A percentile compares a stretch with the other conserved stretches of the same genome.
Conservation (phyloP, 1,284 basidiomycete genomes). For the Cryptococcus floricola region DNA sequence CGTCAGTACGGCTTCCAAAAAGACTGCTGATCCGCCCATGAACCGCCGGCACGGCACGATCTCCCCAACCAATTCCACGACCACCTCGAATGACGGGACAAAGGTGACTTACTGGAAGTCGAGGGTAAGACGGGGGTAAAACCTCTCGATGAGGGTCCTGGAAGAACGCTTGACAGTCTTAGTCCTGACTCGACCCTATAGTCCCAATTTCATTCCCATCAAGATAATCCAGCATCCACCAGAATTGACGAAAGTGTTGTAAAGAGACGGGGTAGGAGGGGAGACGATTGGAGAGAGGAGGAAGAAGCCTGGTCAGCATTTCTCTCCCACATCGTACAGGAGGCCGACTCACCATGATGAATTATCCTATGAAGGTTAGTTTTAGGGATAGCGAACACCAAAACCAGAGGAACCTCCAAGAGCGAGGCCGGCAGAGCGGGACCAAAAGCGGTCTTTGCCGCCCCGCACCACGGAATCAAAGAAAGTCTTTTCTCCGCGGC, state of each 20-base stretch:
- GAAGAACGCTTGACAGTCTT: slow-evolving; percentile 99
- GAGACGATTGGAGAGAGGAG: background rate
- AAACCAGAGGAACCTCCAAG: no score
- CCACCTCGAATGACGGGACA: background rate
- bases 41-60: background rate
- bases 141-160: slow-evolving; percentile 99
- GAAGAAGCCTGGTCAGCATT: background rate
- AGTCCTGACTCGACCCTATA: slow-evolving; percentile 96
- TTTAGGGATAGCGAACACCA: background rate
- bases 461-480: no score
- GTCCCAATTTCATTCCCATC: background rate
- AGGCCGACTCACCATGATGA: background rate
- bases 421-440: no score
- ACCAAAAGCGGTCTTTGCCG: no score
- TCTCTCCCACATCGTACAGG: background rate
- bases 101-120: slow-evolving; percentile 69
- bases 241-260: background rate
- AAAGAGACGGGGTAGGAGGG: background rate
- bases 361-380: background rate
- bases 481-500: no score
- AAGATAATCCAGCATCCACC: background rate
- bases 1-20: slow-evolving; percentile 1
- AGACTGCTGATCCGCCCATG: no score
- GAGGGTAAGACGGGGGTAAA: slow-evolving; percentile 93
- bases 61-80: background rate